Base-by-base conservation (phyloP, 192 early-diverging fungal species). In the Mortierella alpina region DNA sequence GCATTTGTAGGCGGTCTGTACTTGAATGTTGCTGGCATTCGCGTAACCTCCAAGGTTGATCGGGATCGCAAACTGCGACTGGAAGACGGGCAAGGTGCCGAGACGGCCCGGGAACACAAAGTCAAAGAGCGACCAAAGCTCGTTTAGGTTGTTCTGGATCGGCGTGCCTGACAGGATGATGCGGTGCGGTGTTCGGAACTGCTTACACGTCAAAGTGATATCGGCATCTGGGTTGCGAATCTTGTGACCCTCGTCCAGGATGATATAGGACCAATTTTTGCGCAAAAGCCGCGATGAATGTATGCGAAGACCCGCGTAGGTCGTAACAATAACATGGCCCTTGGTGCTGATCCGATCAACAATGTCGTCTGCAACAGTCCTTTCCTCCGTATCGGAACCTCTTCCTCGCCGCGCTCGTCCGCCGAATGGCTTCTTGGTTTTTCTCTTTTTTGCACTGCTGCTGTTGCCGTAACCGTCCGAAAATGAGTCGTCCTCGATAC, bases 231-330 rank as follows among this genome's bases (percentile, higher is more conserved):
- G 96, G 67, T 99, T 99, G 47, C 96, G 87, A 46, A 99, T 97
- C 83, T 96, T 96, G 83, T 99, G 97, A 5, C 97, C 97, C 83
- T 99, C 97, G 73, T 99, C 97, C 44, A 99, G 75, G 11, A 99
- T 88, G 23, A 89, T 91, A 59, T 96, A 97, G 5, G 91, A 91
- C 96, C 96, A 99, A 45, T 87, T 80, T 50, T 90, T 86, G 20
- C 88, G 87, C n/a, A 96, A 58, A 5, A 99, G 81, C 0, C 85
- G 72, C 10, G 89, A 84, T 13, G 87, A 76, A 72, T 98, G 93
- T 0, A 93, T 87, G 54, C 93, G 91, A 5, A 97, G 66, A 14
- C 94, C 94, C 8, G 89, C 91, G 63, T 95, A 99, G 0, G 97
- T 97, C 2, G 95, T 97, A 40, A 99, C 77, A 7, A 99, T 42